A percentile compares a stretch with the other conserved stretches of the same genome.
Conservation (phyloP, 2,329 filamentous ascomycete species). For the Rhytidhysteron rufulum region DNA sequence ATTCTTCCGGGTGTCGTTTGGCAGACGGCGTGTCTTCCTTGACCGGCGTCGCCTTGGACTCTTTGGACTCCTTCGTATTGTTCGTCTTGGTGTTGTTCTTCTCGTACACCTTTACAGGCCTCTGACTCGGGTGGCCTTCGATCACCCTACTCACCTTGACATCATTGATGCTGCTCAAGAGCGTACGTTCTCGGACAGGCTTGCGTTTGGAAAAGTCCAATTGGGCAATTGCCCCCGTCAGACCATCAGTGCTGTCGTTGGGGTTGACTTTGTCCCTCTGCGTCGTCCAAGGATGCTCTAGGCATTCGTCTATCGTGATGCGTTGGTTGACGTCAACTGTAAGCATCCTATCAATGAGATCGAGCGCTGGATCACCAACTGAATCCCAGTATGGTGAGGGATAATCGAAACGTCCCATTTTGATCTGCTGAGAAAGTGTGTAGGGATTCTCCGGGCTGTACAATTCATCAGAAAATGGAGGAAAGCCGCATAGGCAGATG, state of each 20-base stretch:
- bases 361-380: slow-evolving; percentile 80
- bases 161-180: slow-evolving; percentile 78
- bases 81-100: slow-evolving; percentile 27
- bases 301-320: slow-evolving; percentile 84
- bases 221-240: slow-evolving; percentile 78
- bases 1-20: slow-evolving; percentile 67
- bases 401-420: slow-evolving; percentile 84
- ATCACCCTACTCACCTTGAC: slow-evolving; percentile 61
- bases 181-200: slow-evolving; percentile 73
- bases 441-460: slow-evolving; percentile 78
- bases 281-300: slow-evolving; percentile 87
- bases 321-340: slow-evolving; percentile 80
- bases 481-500: slow-evolving; percentile 94
- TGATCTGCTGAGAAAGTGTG: slow-evolving; percentile 84
- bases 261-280: slow-evolving; percentile 51
- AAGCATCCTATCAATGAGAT: slow-evolving; percentile 93
- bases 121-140: slow-evolving; percentile 51
- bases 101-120: slow-evolving; percentile 35
- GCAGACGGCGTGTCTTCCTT: slow-evolving; percentile 65
- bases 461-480: slow-evolving; percentile 93
- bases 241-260: slow-evolving; percentile 84
- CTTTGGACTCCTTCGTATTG: slow-evolving; percentile 9
- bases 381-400: slow-evolving; percentile 95
- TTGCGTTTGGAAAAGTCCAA: slow-evolving; percentile 84
- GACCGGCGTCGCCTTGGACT: slow-evolving; percentile 14